Evolutionary conservation across 2,329 filamentous ascomycete genomes (phyloP).

Genomic region (Daldinia sp.): DNA sequence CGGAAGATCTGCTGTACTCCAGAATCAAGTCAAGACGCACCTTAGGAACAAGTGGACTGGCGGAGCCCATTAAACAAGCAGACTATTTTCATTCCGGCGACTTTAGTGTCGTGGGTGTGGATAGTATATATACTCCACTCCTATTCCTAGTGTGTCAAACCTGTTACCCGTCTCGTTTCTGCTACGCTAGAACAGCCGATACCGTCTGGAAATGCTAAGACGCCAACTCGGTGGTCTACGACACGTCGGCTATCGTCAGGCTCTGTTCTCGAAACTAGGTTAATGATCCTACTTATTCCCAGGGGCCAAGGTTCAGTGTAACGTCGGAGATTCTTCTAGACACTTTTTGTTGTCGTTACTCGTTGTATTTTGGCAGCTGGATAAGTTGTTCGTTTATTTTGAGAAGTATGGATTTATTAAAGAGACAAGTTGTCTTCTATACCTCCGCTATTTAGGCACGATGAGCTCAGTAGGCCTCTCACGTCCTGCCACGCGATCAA

Average conservation of each 20-base stretch:
- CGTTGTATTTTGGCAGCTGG: background rate
- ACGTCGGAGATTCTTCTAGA: background rate
- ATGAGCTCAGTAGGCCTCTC: slow-evolving; percentile 20
- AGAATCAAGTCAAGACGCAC: slow-evolving; percentile 15
- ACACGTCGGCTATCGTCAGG: slow-evolving; percentile 8
- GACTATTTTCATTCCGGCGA: slow-evolving; percentile 6
- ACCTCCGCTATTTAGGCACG: slow-evolving; percentile 3
- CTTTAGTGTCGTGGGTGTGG: slow-evolving; percentile 21
- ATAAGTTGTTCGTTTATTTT: background rate
- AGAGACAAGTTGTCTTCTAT: slow-evolving; percentile 12
- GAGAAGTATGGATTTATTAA: slow-evolving; percentile 12
- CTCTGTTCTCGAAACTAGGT: background rate
- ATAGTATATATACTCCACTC: slow-evolving; percentile 23
- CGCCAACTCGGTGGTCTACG: background rate
- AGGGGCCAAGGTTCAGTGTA: slow-evolving; percentile 1
- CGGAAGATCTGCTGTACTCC: slow-evolving; percentile 35
- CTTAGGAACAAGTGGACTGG: slow-evolving; percentile 5
- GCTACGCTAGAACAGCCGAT: slow-evolving; percentile 7
- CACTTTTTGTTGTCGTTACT: background rate
- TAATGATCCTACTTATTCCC: slow-evolving; percentile 2
- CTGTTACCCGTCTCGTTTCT: slow-evolving; percentile 31
- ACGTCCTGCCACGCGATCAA: slow-evolving; percentile 28
- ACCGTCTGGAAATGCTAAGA: slow-evolving; percentile 3
- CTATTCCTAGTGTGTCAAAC: slow-evolving; percentile 20
- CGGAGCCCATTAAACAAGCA: slow-evolving; percentile 21